Conservation (phyloP, 2,329 filamentous ascomycete species). For the Fusarium sp. region DNA sequence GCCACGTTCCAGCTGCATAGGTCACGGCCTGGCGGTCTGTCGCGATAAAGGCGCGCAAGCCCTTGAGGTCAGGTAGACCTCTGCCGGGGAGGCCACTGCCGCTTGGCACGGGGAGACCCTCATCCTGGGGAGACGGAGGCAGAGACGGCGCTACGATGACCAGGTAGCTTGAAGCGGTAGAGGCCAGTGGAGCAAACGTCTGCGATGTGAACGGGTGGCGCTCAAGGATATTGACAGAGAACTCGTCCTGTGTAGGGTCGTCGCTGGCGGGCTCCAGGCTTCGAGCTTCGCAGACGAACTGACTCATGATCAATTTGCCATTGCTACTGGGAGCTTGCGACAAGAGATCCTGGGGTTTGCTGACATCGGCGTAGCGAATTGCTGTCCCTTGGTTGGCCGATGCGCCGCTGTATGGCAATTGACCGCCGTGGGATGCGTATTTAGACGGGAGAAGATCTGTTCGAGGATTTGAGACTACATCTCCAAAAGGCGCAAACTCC, state of each 20-base stretch:
- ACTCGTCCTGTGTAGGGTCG: constrained; percentile 50
- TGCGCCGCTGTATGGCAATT: constrained; percentile 62
- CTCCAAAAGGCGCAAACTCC: constrained; percentile 83
- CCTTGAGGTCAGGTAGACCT: constrained; percentile 78
- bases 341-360: constrained; percentile 80
- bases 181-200: constrained; percentile 84
- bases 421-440: constrained; percentile 55
- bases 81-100: constrained; percentile 64
- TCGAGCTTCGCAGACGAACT: constrained; percentile 81
- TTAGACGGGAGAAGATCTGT: constrained; percentile 65
- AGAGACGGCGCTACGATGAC: constrained; percentile 90
- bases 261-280: constrained; percentile 39
- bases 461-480: constrained; percentile 81
- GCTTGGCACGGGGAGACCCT: constrained; percentile 47
- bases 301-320: constrained; percentile 76
- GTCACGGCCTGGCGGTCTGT: constrained; percentile 85
- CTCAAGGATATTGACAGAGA: constrained; percentile 80
- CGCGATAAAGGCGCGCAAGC: constrained; percentile 82
- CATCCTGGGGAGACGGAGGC: constrained; percentile 54
- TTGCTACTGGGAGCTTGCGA: constrained; percentile 68
- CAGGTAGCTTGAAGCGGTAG: constrained; percentile 72
- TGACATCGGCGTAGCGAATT: constrained; percentile 86
- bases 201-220: constrained; percentile 95
- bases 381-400: constrained; percentile 88
- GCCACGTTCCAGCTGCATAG: constrained; percentile 92